Evolutionary conservation across 2,329 filamentous ascomycete species (phyloP), one percentile per base, ranked within the genome.

Genomic region (Scedosporium aurantiacum): DNA sequence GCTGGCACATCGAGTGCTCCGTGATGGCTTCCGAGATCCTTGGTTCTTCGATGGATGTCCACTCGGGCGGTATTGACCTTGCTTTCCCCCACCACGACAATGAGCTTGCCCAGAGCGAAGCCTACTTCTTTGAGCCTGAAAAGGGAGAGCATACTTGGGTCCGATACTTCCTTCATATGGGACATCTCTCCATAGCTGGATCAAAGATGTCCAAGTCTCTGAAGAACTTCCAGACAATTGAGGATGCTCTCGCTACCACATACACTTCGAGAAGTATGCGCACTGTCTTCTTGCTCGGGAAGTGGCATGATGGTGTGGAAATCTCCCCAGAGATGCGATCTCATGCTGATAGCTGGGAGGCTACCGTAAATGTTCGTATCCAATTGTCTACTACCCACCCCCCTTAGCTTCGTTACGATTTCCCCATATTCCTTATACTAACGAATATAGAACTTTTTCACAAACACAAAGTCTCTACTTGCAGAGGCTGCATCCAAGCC

Each of bases 1-100:
- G 93, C 18, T 97, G 93, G 93, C 93, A 97, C 70, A 97, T 97
- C 69, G 92, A 97, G 76, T 97, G 93, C 84, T 92, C 88, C 1
- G 91, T 91, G 16, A 97, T 97, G 93, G 91, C 92, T 0, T 93
- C 89, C 2, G 90, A 92, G 65, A 82, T 91, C n/a, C 77, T 97
- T 1, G 92, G 92, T 4, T 80, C 85, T 28, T 82, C 87, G 64
- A 91, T 97, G 79, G 93, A 97, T 71, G 47, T 61, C 43, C 60
- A 61, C 73, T 95, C 90, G 23, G 92, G 93, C 28, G 93, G 93
- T 62, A 88, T 96, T 63, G 93, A 97, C 72, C 80, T 97, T 60
- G 87, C 88, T 0, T 96, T 96, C 73, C 91, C 92, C 0, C 92
- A 96, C 72, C 92, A 92, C 73, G 92, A 94, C 72, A 97, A 96